phyloP scores from a whole-genome alignment of 2,329 filamentous ascomycete species.

The Neonectria coccinea region DNA sequence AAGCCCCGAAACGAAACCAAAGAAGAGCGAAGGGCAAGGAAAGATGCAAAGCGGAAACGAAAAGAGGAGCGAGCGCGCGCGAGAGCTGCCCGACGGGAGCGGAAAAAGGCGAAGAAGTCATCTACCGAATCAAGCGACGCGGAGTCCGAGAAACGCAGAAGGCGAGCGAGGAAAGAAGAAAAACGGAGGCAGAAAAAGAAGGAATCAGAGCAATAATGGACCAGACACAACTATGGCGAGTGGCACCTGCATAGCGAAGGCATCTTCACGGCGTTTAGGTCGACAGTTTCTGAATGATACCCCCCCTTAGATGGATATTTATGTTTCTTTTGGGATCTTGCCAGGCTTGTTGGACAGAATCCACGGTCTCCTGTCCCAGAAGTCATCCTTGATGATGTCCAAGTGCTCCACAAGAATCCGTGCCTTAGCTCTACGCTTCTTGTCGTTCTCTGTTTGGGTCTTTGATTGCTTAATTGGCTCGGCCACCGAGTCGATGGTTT shows the following conservation, averaged over 20 bases:
- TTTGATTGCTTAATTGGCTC: conserved; percentile 73
- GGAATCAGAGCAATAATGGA: conserved; percentile 35
- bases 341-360: conserved; percentile 80
- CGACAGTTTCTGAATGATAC: conserved; percentile 47
- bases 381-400: conserved; percentile 95
- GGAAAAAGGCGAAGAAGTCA: conserved; percentile 44
- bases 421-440: conserved; percentile 84
- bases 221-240: conserved; percentile 27
- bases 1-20: conserved; percentile 54
- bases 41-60: conserved; percentile 48
- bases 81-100: conserved; percentile 41
- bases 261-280: conserved; percentile 47
- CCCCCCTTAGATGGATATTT: conserved; percentile 45
- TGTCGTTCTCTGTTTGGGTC: conserved; percentile 85
- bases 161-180: conserved; percentile 57
- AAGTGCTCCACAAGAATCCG: conserved; percentile 84
- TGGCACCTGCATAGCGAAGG: conserved; percentile 27
- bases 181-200: conserved; percentile 50
- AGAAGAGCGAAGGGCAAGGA: conserved; percentile 55
- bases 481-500: conserved; percentile 61
- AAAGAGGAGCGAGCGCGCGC: conserved; percentile 44
- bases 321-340: conserved; percentile 72
- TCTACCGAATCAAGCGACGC: conserved; percentile 46
- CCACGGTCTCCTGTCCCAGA: conserved; percentile 92
- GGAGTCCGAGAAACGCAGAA: conserved; percentile 60